These are phyloP conservation scores for Carex scoparia DNA, from an alignment of 176 grass and related monocot species.

Conservation along the genomic window DNA sequence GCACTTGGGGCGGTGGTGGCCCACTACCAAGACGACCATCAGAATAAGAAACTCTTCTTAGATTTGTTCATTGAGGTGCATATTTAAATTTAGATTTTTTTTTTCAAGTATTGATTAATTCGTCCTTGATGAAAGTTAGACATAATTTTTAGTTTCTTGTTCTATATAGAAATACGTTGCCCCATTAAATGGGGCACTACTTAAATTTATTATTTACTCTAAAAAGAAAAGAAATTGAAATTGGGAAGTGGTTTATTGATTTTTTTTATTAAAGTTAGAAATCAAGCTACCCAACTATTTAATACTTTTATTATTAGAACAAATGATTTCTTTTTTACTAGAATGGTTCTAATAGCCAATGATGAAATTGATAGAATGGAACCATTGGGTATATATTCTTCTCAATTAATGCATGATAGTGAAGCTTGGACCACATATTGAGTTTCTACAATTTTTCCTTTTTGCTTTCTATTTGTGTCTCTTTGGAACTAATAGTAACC, in stretches of 20 bases:
- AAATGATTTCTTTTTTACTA: too few species aligned
- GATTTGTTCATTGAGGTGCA: slow-evolving; percentile 33
- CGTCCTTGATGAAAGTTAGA: background rate
- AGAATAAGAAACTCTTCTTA: slow-evolving; percentile 11
- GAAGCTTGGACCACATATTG: background rate
- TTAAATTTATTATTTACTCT: too few species aligned
- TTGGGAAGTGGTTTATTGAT: too few species aligned
- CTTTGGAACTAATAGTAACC: background rate
- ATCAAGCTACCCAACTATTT: too few species aligned
- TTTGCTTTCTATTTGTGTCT: background rate
- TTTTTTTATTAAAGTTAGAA: too few species aligned
- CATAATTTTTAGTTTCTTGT: background rate
- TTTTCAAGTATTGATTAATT: background rate
- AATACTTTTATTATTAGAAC: too few species aligned
- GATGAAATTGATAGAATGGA: background rate
- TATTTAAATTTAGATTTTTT: background rate
- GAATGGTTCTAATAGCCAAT: background rate
- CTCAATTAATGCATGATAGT: background rate
- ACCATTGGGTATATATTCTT: background rate
- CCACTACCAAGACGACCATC: slow-evolving; percentile 21
- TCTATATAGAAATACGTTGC: too few species aligned
- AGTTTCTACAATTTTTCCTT: background rate
- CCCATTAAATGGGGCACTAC: too few species aligned
- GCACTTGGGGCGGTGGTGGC: slow-evolving; percentile 35
- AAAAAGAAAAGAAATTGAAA: too few species aligned